A percentile compares a stretch with the other conserved stretches of the same genome.
These are phyloP conservation scores for Pseudopyricularia cyperi DNA, from an alignment of 2,329 filamentous ascomycete genomes.

Conservation along the genomic window DNA sequence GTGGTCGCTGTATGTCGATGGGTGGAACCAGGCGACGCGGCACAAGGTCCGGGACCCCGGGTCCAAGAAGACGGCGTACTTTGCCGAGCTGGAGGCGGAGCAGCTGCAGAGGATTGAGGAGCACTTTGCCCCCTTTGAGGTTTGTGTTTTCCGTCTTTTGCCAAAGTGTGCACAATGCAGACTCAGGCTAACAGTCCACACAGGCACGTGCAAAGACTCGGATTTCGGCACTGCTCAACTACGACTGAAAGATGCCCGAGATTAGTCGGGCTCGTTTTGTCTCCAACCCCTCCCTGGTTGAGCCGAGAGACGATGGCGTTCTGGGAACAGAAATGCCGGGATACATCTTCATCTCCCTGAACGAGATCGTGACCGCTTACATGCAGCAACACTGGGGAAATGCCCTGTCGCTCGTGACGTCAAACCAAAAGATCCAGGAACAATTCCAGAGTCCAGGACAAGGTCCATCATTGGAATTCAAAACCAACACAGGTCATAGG, in stretches of 20 bases:
- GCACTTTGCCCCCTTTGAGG: slow-evolving; percentile 2
- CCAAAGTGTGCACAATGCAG: neutral
- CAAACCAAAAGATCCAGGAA: neutral
- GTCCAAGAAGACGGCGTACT: slow-evolving; percentile 4
- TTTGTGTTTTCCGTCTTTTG: neutral
- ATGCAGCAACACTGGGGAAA: neutral
- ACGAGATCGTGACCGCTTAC: neutral
- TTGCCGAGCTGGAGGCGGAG: slow-evolving; percentile 3
- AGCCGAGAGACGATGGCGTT: too few relatives aligned
- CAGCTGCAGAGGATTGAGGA: slow-evolving; percentile 2
- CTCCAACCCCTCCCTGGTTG: too few relatives aligned
- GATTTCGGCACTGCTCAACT: slow-evolving; percentile 2
- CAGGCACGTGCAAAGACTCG: neutral
- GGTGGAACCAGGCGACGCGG: slow-evolving; percentile 1
- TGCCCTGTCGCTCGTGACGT: neutral
- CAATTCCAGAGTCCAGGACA: too few relatives aligned
- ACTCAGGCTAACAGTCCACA: neutral
- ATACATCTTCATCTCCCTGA: too few relatives aligned
- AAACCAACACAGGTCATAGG: too few relatives aligned
- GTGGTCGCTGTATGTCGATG: slow-evolving; percentile 1
- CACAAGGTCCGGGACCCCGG: slow-evolving; percentile 1
- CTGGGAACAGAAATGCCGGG: neutral
- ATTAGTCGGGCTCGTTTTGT: too few relatives aligned
- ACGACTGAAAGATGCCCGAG: too few relatives aligned
- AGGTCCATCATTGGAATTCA: too few relatives aligned